phyloP scores from a whole-genome alignment of 805 yeast genomes.

The Barnettozyma botsteinii region DNA sequence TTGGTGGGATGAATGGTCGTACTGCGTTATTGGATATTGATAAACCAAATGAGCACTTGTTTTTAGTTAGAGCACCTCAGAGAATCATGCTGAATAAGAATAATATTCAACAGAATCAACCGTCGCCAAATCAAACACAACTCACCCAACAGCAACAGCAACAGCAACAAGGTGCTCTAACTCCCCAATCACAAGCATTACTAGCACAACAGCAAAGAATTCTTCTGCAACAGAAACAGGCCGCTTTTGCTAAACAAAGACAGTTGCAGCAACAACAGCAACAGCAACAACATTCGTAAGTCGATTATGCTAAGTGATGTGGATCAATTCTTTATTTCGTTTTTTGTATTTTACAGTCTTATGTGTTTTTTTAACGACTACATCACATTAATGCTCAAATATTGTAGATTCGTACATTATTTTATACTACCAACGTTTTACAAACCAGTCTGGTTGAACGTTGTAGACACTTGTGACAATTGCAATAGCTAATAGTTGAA shows the following conservation, averaged over 20 bases:
- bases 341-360: background rate
- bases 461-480: slow-evolving; percentile 9
- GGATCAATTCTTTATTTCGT: background rate
- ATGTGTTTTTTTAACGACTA: no score
- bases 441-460: slow-evolving; percentile 14
- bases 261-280: slow-evolving; percentile 4
- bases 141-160: slow-evolving; percentile 12
- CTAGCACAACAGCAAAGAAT: slow-evolving; percentile 9
- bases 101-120: slow-evolving; percentile 12
- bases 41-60: slow-evolving; percentile 58
- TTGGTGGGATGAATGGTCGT: slow-evolving; percentile 77
- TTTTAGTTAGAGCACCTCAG: slow-evolving; percentile 47
- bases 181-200: slow-evolving; percentile 9
- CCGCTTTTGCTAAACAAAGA: slow-evolving; percentile 4
- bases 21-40: slow-evolving; percentile 72
- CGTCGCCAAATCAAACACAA: slow-evolving; percentile 2
- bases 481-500: slow-evolving; percentile 11
- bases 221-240: slow-evolving; percentile 7
- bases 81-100: slow-evolving; percentile 26
- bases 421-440: slow-evolving; percentile 11
- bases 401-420: no score
- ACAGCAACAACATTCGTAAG: slow-evolving; percentile 8
- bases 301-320: background rate
- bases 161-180: slow-evolving; percentile 10
- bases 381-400: no score